These are phyloP conservation scores for Cryptococcus wingfieldii DNA, from an alignment of 1,284 basidiomycete genomes.

Conservation along the genomic window DNA sequence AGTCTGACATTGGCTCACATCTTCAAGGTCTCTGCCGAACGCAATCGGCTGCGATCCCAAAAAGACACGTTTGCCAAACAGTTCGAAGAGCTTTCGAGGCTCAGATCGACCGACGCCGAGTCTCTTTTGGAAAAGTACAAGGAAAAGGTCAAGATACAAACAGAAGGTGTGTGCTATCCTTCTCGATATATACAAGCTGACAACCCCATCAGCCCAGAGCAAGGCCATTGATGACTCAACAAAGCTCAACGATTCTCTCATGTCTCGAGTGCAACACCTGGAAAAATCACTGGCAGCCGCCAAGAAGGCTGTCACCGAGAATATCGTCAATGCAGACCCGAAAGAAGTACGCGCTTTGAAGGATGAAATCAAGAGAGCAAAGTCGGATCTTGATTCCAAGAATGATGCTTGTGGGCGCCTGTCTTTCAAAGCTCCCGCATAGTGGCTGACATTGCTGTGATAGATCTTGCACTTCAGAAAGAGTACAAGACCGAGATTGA, in stretches of 20 bases:
- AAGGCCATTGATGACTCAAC: constrained; percentile 40
- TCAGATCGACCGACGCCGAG: constrained; percentile 31
- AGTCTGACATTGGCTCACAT: neutral
- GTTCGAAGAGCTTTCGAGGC: constrained; percentile 43
- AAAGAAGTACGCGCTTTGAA: constrained; percentile 38
- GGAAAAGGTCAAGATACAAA: constrained; percentile 29
- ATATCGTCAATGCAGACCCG: constrained; percentile 14
- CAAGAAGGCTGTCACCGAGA: constrained; percentile 3
- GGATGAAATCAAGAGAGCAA: constrained; percentile 30
- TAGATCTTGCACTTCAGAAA: constrained; percentile 19
- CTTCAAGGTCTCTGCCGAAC: constrained; percentile 27
- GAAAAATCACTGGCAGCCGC: constrained; percentile 33
- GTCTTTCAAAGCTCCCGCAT: neutral
- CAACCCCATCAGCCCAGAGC: constrained; percentile 34
- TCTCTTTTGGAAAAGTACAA: constrained; percentile 39
- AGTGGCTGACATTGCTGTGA: neutral
- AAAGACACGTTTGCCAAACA: constrained; percentile 41
- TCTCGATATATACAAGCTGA: neutral
- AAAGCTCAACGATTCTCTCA: constrained; percentile 35
- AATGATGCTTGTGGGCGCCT: constrained; percentile 27
- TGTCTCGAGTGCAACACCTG: constrained; percentile 24
- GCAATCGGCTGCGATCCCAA: constrained; percentile 30
- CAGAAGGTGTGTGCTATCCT: constrained; percentile 28
- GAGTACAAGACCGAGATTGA: constrained; percentile 42
- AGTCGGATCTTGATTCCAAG: constrained; percentile 25